Base-by-base conservation (phyloP, 805 yeast genomes). In the Kurtzmaniella cleridarum region DNA sequence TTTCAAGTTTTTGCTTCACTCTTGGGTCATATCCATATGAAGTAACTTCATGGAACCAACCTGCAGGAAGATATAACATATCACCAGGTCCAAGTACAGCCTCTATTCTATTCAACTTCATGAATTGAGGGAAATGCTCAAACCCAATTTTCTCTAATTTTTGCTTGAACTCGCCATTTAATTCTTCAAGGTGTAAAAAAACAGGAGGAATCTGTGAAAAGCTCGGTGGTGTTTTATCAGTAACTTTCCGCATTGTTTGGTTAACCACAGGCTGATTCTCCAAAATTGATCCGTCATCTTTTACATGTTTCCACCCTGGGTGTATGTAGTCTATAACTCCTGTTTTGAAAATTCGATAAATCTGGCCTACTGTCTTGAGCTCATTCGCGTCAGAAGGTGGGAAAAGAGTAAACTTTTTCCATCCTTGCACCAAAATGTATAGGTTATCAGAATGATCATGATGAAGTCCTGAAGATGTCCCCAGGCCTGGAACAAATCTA, bases 41-140 rank as follows among this genome's bases (percentile, higher is more conserved):
- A 1, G 85, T 74, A 2, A 84, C 91, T 54, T 84, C 91, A 54
- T 84, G 91, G 50, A 84, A 84, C 90, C 90, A 84, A 2, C 91
- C 89, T 1, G 84, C 74, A 0, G 91, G 91, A 18, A 84, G 54
- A 51, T 75, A 84, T 16, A 84, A 55, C 80, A 81, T 76, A 35
- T 82, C 78, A 0, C 88, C 88, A 0, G 81, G 79, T 23, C 69
- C 51, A 20, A 84, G 46, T 52, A 71, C 63, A 1, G 78, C 78
- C 13, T 69, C 62, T 12, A 71, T 51, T 34, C 67, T 64, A 14
- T 63, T 56, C 1, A 77, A 62, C 1, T 58, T 43, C 30, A 68
- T 51, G 36, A 80, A 64, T 1, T 68, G 64, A 0, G 84, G 84
- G 57, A 73, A 82, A 24, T 64, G 54, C 3, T 45, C 38, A n/a